These are phyloP conservation scores for Pistacia atlantica DNA, from an alignment of 345 rosid species.

Conservation along the genomic window DNA sequence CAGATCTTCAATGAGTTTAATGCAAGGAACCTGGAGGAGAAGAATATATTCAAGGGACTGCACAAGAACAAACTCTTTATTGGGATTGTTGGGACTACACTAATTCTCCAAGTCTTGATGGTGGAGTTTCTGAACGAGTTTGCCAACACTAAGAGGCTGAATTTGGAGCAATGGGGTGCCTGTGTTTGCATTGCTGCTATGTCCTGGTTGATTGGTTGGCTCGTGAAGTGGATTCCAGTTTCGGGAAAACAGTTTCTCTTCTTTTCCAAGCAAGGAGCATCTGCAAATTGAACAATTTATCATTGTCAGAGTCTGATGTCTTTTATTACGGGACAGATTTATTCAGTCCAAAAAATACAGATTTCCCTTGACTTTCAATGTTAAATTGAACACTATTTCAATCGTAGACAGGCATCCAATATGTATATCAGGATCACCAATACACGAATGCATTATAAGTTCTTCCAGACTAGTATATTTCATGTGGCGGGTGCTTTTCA, in stretches of 20 bases:
- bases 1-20: slow-evolving; percentile 45
- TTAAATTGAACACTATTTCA: too few species aligned
- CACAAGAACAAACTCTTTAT: slow-evolving; percentile 35
- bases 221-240: slow-evolving; percentile 40
- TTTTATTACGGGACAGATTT: too few species aligned
- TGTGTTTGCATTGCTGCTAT: slow-evolving; percentile 40
- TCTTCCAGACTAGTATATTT: too few species aligned
- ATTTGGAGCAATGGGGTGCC: slow-evolving; percentile 41
- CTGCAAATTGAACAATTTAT: slow-evolving; percentile 1
- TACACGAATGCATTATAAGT: too few species aligned
- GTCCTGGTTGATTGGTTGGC: slow-evolving; percentile 44
- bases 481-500: too few species aligned
- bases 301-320: too few species aligned
- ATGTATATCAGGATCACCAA: too few species aligned
- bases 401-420: too few species aligned
- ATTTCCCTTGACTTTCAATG: too few species aligned
- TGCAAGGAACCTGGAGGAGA: slow-evolving; percentile 43
- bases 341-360: too few species aligned
- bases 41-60: slow-evolving; percentile 44
- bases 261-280: background rate
- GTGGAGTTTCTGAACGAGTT: slow-evolving; percentile 47
- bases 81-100: slow-evolving; percentile 33
- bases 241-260: slow-evolving; percentile 5
- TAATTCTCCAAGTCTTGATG: slow-evolving; percentile 39
- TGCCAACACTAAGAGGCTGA: slow-evolving; percentile 40